Evolutionary conservation across 805 yeast species (phyloP).

Genomic region (Ogataea neopini): DNA sequence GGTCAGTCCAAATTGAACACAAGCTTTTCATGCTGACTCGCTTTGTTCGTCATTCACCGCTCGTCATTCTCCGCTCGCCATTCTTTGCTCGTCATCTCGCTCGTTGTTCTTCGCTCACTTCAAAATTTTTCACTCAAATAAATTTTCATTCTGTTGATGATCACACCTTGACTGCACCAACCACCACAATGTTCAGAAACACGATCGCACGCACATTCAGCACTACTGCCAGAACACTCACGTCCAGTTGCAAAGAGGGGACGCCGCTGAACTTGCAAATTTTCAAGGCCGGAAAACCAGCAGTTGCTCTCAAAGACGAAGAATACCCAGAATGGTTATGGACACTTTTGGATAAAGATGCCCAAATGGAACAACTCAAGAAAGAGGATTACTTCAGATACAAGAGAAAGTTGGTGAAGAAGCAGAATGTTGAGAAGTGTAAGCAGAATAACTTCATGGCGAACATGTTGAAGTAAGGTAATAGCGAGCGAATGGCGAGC

Average conservation of each 20-base stretch:
- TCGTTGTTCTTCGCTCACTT: too few species aligned
- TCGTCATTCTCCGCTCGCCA: too few species aligned
- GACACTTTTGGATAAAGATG: slow-evolving; percentile 71
- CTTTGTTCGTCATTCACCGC: too few species aligned
- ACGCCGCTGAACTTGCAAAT: slow-evolving; percentile 71
- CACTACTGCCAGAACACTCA: slow-evolving; percentile 18
- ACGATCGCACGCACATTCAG: slow-evolving; percentile 23
- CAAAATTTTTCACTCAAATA: not conserved
- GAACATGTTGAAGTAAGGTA: slow-evolving; percentile 39
- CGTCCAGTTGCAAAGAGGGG: slow-evolving; percentile 68
- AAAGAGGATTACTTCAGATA: slow-evolving; percentile 57
- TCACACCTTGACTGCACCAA: not conserved
- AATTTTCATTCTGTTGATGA: not conserved
- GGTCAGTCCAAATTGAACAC: too few species aligned
- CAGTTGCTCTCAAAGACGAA: slow-evolving; percentile 80
- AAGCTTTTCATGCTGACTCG: too few species aligned
- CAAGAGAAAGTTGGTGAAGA: slow-evolving; percentile 71
- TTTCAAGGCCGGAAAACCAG: slow-evolving; percentile 79
- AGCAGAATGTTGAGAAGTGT: slow-evolving; percentile 65
- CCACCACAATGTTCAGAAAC: not conserved
- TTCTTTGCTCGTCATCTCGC: too few species aligned
- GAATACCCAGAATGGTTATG: slow-evolving; percentile 97
- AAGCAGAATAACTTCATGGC: slow-evolving; percentile 78
- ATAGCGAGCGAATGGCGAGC: not conserved
- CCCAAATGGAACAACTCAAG: slow-evolving; percentile 56